Conservation (phyloP, 495 filamentous ascomycete genomes). For the Daldinia loculata region DNA sequence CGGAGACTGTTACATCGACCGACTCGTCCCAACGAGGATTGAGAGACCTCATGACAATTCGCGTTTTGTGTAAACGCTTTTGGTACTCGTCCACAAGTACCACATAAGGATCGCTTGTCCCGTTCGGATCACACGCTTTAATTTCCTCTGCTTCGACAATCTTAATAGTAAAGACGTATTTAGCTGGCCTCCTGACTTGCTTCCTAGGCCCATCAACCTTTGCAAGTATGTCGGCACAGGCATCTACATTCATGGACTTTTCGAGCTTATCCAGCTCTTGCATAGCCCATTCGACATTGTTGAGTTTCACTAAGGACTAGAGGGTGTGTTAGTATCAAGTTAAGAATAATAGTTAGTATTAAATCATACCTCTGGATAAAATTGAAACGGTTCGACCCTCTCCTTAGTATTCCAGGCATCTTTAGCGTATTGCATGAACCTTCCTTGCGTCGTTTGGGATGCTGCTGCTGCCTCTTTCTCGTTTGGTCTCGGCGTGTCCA, state of each 20-base stretch:
- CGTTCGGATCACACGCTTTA: constrained; percentile 95
- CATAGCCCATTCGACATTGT: constrained; percentile 95
- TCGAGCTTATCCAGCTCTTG: constrained; percentile 90
- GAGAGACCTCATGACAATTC: constrained; percentile 87
- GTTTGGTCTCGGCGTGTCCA: constrained; percentile 77
- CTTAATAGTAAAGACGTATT: constrained; percentile 98
- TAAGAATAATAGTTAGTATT: constrained; percentile 31
- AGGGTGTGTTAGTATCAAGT: constrained; percentile 29
- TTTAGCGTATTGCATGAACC: constrained; percentile 88
- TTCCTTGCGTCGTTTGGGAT: constrained; percentile 85
- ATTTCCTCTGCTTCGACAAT: constrained; percentile 98
- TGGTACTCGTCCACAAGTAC: constrained; percentile 97
- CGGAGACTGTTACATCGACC: constrained; percentile 92
- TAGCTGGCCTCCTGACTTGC: constrained; percentile 69
- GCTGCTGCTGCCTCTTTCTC: constrained; percentile 85
- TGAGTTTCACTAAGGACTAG: constrained; percentile 95
- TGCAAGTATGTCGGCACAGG: constrained; percentile 82
- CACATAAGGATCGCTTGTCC: constrained; percentile 95
- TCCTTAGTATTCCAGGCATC: constrained; percentile 95
- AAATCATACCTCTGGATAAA: constrained; percentile 80
- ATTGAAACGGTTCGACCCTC: constrained; percentile 97
- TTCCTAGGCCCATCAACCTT: constrained; percentile 62
- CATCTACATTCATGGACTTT: constrained; percentile 90
- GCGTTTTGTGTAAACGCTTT: constrained; percentile 94
- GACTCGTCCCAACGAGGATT: constrained; percentile 98